phyloP scores from a whole-genome alignment of 106 monocot genomes.

The Dendrobium catenatum region DNA sequence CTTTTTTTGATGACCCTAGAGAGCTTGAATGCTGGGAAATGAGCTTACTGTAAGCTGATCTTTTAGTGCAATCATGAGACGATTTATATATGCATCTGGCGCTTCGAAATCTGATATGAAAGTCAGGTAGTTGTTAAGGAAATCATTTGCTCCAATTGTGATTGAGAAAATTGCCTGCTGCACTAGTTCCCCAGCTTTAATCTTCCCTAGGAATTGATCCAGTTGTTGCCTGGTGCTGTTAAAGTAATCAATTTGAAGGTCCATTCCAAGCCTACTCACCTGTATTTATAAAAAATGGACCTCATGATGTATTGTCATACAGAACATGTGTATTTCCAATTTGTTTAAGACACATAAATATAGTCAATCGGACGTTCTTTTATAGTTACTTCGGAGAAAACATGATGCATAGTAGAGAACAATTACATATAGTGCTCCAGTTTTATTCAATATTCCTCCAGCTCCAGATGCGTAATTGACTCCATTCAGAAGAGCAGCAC shows the following conservation, averaged over 20 bases:
- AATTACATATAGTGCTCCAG: constrained; percentile 62
- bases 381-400: not conserved
- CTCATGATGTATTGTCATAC: not conserved
- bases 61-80: constrained; percentile 5
- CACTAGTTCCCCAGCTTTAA: constrained; percentile 1
- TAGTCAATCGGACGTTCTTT: not conserved
- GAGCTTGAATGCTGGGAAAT: not conserved
- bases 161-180: constrained; percentile 35
- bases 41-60: constrained; percentile 4
- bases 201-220: constrained; percentile 3
- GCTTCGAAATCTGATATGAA: constrained; percentile 16
- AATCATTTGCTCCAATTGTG: constrained; percentile 69
- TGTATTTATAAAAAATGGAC: not conserved
- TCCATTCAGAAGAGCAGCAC: constrained; percentile 47
- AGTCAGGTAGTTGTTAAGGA: constrained; percentile 76
- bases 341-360: not conserved
- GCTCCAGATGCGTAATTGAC: constrained; percentile 94
- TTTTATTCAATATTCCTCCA: constrained; percentile 76
- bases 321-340: not conserved
- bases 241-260: constrained; percentile 10
- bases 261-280: constrained; percentile 12
- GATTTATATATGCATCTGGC: not conserved
- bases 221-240: constrained; percentile 3
- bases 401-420: not conserved
- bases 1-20: not conserved